Percentiles rank a stretch among this genome's conserved stretches.
Evolutionary conservation across 2,329 filamentous ascomycete genomes (phyloP).

Genomic region (Amesomyces nigricolor): DNA sequence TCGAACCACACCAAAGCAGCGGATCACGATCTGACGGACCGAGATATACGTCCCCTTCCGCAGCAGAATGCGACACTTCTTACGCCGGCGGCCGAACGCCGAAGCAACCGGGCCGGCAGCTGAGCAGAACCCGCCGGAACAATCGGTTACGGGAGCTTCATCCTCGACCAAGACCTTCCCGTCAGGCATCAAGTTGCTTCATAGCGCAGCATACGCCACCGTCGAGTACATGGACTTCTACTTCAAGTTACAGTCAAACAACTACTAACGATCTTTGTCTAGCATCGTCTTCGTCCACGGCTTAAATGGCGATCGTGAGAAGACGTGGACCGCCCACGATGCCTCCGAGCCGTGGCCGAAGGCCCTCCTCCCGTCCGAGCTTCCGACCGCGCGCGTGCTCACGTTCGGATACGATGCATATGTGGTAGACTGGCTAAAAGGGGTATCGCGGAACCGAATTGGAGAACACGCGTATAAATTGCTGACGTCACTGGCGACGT

Average conservation of each 20-base stretch:
- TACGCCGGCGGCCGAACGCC: constrained; percentile 6
- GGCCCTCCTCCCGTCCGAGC: constrained; percentile 26
- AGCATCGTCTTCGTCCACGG: constrained; percentile 33
- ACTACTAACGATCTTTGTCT: not conserved
- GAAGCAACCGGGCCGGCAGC: constrained; percentile 1
- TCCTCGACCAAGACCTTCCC: constrained; percentile 14
- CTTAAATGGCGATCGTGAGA: constrained; percentile 31
- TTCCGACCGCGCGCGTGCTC: constrained; percentile 29
- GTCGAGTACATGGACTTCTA: constrained; percentile 16
- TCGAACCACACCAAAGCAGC: not conserved
- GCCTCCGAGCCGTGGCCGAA: constrained; percentile 29
- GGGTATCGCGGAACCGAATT: constrained; percentile 5
- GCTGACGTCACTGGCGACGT: not conserved
- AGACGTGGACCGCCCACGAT: constrained; percentile 30
- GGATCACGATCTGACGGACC: constrained; percentile 5
- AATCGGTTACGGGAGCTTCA: not conserved
- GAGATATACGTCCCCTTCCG: not conserved
- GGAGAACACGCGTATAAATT: not conserved
- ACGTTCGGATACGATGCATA: constrained; percentile 32
- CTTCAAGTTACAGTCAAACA: constrained; percentile 9
- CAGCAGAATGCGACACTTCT: constrained; percentile 1
- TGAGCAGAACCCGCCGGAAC: not conserved
- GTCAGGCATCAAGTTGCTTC: constrained; percentile 19
- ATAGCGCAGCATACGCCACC: constrained; percentile 4
- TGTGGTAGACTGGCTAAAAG: not conserved